Evolutionary conservation across 768 basidiomycete species (phyloP).

Genomic region (Lactarius deliciosus): DNA sequence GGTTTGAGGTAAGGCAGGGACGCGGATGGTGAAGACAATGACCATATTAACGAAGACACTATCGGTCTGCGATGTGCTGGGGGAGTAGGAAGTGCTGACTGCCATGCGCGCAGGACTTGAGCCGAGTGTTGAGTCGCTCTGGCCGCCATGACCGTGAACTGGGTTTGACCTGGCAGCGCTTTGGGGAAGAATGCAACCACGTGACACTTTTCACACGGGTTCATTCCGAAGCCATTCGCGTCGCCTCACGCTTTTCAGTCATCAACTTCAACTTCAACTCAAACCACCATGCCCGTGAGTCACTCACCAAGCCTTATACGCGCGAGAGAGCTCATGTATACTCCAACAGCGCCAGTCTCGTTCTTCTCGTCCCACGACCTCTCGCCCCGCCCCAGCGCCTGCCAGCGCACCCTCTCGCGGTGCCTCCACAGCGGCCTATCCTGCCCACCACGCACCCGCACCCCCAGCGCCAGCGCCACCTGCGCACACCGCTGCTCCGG

Average conservation of each 20-base stretch:
- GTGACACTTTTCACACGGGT: slow-evolving; percentile 19
- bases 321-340: neutral
- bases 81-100: slow-evolving; percentile 11
- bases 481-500: slow-evolving; percentile 27
- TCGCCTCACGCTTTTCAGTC: slow-evolving; percentile 13
- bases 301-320: slow-evolving; percentile 1
- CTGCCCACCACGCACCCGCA: slow-evolving; percentile 39
- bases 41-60: slow-evolving; percentile 31
- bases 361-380: slow-evolving; percentile 59
- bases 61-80: slow-evolving; percentile 25
- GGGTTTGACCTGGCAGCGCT: neutral
- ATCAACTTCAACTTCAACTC: slow-evolving; percentile 15
- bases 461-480: slow-evolving; percentile 42
- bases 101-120: slow-evolving; percentile 15
- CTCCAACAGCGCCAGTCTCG: slow-evolving; percentile 71
- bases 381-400: slow-evolving; percentile 39
- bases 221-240: slow-evolving; percentile 4
- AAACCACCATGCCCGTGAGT: slow-evolving; percentile 50
- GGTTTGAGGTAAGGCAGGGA: slow-evolving; percentile 19
- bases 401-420: slow-evolving; percentile 45
- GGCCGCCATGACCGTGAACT: slow-evolving; percentile 14
- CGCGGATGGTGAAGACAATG: slow-evolving; percentile 26
- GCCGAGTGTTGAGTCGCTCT: slow-evolving; percentile 16
- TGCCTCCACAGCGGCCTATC: slow-evolving; percentile 29
- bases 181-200: neutral